Percentiles rank a stretch among this genome's conserved stretches.
Evolutionary conservation across 179 eudicot species (phyloP).

Genomic region (Actinidia chinensis): DNA sequence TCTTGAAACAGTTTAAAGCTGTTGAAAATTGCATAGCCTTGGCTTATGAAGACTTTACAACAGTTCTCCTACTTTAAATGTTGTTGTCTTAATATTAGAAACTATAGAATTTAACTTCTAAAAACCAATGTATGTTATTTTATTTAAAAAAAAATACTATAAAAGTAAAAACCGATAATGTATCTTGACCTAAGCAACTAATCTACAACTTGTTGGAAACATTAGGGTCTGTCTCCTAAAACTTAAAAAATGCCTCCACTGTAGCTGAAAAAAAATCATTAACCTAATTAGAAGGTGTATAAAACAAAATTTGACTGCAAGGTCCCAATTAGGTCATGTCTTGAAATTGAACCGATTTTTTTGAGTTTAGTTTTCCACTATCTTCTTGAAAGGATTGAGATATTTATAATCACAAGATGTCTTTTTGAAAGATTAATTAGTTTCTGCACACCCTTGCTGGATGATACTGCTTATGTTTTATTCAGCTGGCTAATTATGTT

Average conservation of each 20-base stretch:
- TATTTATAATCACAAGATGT: background rate
- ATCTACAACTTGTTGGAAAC: no score
- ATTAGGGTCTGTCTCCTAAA: no score
- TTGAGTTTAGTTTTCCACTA: no score
- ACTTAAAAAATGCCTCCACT: no score
- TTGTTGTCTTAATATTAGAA: background rate
- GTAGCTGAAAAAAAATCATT: no score
- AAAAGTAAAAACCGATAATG: no score
- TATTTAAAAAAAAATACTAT: background rate
- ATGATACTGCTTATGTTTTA: background rate
- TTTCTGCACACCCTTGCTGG: background rate
- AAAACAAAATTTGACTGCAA: background rate
- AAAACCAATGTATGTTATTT: background rate
- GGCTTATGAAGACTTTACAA: background rate
- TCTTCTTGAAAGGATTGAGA: no score
- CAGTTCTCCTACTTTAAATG: background rate
- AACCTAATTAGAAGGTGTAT: no score
- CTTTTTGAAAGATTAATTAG: background rate
- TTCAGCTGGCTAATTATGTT: no score
- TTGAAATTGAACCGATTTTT: no score
- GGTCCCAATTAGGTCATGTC: background rate
- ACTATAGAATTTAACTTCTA: background rate
- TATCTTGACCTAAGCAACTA: no score
- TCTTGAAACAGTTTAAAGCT: background rate
- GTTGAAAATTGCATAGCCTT: background rate